phyloP scores from a whole-genome alignment of 2,329 filamentous ascomycete genomes.

The Harringtonia lauricola region DNA sequence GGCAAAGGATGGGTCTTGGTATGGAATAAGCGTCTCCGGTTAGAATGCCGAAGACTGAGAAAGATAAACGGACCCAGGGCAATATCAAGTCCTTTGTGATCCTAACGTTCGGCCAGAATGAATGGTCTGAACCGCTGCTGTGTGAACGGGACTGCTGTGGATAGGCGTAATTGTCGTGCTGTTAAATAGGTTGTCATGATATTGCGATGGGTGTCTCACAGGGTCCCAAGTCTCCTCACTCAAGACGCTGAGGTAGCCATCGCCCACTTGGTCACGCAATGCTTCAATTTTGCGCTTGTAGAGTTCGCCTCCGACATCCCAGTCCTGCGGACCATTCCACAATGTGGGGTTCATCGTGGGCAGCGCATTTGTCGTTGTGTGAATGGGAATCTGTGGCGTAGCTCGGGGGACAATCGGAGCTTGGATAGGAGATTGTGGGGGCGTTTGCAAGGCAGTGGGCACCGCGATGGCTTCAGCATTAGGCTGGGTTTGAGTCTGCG shows the following conservation, averaged over 20 bases:
- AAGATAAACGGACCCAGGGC: conserved; percentile 1
- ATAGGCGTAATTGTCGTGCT: conserved; percentile 22
- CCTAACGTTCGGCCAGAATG: conserved; percentile 42
- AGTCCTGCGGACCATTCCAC: conserved; percentile 40
- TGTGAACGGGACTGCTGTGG: conserved; percentile 23
- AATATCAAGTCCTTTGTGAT: conserved; percentile 15
- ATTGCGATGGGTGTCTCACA: conserved; percentile 24
- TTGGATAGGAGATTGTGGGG: background rate
- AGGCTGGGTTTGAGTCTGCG: conserved; percentile 16
- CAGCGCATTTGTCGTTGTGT: conserved; percentile 4
- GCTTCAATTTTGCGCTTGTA: conserved; percentile 85
- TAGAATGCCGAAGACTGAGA: background rate
- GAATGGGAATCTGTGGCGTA: conserved; percentile 7
- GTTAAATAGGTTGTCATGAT: conserved; percentile 26
- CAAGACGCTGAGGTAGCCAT: conserved; percentile 75
- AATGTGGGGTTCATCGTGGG: background rate
- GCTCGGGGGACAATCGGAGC: background rate
- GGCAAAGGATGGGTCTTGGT: no score
- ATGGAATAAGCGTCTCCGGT: no score
- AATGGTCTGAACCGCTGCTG: conserved; percentile 33
- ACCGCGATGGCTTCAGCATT: background rate
- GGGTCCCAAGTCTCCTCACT: conserved; percentile 63
- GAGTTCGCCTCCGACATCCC: conserved; percentile 60
- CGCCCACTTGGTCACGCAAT: conserved; percentile 74
- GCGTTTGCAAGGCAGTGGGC: background rate